Percentiles rank a stretch among this genome's conserved stretches.
Evolutionary conservation across 2,329 filamentous ascomycete species (phyloP).

Genomic region (Canariomyces notabilis): DNA sequence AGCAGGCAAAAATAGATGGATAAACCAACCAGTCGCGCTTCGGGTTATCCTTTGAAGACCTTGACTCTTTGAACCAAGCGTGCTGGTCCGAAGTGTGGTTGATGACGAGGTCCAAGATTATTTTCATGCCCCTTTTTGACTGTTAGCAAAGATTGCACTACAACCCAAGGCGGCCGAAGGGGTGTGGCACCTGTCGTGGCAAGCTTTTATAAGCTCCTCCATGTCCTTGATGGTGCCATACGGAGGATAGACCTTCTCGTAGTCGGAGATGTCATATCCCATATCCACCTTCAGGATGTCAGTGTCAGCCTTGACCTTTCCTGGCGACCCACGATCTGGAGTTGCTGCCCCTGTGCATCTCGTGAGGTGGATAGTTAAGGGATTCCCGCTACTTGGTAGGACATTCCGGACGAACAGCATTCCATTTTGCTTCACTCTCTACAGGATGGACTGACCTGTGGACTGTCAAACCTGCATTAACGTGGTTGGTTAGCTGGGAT

Average conservation of each 20-base stretch:
- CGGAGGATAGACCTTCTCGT: conserved; percentile 46
- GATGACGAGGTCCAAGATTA: conserved; percentile 71
- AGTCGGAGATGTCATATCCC: conserved; percentile 65
- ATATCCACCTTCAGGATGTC: conserved; percentile 35
- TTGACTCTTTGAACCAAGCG: conserved; percentile 64
- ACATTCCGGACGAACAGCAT: too few relatives aligned
- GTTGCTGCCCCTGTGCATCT: too few relatives aligned
- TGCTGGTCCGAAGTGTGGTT: conserved; percentile 73
- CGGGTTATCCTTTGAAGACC: conserved; percentile 54
- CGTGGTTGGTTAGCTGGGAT: conserved; percentile 30
- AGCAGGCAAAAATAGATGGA: background rate
- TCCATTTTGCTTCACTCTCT: too few relatives aligned
- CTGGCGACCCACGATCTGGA: too few relatives aligned
- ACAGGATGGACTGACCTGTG: too few relatives aligned
- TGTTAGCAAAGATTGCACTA: background rate
- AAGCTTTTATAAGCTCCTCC: conserved; percentile 53
- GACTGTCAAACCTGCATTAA: conserved; percentile 38
- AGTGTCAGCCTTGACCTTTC: background rate
- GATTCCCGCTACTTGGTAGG: too few relatives aligned
- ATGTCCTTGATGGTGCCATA: conserved; percentile 65
- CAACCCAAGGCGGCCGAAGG: too few relatives aligned
- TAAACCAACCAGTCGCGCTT: conserved; percentile 68
- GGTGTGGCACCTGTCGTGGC: conserved; percentile 38
- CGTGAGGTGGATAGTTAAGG: too few relatives aligned
- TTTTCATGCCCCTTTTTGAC: conserved; percentile 52